Conservation (phyloP, 768 basidiomycete species). For the Panaeolus papilionaceus region DNA sequence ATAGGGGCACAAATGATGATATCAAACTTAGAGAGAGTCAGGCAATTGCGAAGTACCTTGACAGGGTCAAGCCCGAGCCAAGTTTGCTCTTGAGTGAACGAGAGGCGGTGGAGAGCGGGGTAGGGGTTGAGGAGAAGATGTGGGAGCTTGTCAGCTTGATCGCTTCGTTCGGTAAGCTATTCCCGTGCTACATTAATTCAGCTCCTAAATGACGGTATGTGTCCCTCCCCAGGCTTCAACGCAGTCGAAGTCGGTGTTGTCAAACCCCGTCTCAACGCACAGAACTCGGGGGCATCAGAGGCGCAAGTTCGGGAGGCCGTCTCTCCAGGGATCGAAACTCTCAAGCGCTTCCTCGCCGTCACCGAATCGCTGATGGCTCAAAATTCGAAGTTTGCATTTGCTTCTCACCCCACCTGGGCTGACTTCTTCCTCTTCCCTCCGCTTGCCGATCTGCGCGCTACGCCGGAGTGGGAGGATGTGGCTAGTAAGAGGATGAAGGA, state of each 20-base stretch:
- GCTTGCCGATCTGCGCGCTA: constrained; percentile 35
- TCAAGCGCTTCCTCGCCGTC: constrained; percentile 30
- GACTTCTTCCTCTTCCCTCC: constrained; percentile 41
- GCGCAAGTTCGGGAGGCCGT: constrained; percentile 29
- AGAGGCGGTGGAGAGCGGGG: constrained; percentile 10
- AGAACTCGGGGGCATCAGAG: constrained; percentile 34
- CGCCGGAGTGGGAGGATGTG: constrained; percentile 36
- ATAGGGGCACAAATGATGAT: constrained; percentile 22
- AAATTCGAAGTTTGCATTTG: constrained; percentile 32
- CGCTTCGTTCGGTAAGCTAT: constrained; percentile 35
- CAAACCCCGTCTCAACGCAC: constrained; percentile 36
- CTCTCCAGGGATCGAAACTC: constrained; percentile 27
- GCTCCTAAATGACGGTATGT: neutral
- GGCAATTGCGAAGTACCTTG: constrained; percentile 39
- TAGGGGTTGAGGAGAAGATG: constrained; percentile 34
- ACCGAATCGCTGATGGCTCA: constrained; percentile 35
- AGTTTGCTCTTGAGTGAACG: constrained; percentile 28
- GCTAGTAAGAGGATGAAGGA: constrained; percentile 24
- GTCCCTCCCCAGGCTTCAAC: constrained; percentile 32
- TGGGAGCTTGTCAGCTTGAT: constrained; percentile 41
- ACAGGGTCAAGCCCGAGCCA: constrained; percentile 36
- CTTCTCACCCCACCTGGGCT: constrained; percentile 36
- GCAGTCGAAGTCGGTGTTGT: constrained; percentile 36
- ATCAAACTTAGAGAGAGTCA: constrained; percentile 39
- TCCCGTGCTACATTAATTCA: neutral